phyloP scores from a whole-genome alignment of 257 asterid genomes.

The Craterostigma plantagineum region DNA sequence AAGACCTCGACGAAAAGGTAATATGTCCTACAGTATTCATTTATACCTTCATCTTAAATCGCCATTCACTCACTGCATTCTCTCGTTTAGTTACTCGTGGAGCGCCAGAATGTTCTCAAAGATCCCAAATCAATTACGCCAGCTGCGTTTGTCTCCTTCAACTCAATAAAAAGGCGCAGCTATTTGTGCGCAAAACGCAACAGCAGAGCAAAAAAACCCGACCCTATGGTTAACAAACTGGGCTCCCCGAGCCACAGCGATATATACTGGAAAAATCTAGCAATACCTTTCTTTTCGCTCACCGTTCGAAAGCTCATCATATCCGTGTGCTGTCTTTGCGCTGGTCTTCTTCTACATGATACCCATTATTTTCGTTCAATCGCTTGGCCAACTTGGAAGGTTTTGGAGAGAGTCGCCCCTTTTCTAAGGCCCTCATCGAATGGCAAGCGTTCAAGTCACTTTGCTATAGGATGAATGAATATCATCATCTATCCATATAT shows the following conservation, averaged over 20 bases:
- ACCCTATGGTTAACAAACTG: conserved; percentile 76
- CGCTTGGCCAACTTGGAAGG: conserved; percentile 96
- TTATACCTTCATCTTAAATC: conserved; percentile 4
- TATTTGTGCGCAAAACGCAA: conserved; percentile 90
- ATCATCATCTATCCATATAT: too few species aligned
- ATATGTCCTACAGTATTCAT: not conserved
- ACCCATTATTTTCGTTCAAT: conserved; percentile 91
- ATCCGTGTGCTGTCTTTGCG: conserved; percentile 41
- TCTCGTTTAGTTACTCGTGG: conserved; percentile 36
- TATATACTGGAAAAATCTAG: conserved; percentile 82
- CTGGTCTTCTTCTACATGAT: conserved; percentile 90
- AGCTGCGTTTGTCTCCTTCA: conserved; percentile 85
- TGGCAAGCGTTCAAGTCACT: too few species aligned
- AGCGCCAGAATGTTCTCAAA: conserved; percentile 49
- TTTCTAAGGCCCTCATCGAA: conserved; percentile 69
- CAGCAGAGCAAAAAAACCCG: conserved; percentile 89
- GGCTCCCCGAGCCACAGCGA: conserved; percentile 99
- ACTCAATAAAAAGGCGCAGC: conserved; percentile 94
- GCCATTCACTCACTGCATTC: not conserved
- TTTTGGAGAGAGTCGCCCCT: conserved; percentile 65
- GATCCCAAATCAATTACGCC: conserved; percentile 49
- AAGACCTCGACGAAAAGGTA: conserved; percentile 52
- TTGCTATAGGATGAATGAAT: too few species aligned
- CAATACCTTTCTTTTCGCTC: conserved; percentile 67
- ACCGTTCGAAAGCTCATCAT: conserved; percentile 52